phyloP scores from a whole-genome alignment of 805 yeast species.

The Kuraishia molischiana region DNA sequence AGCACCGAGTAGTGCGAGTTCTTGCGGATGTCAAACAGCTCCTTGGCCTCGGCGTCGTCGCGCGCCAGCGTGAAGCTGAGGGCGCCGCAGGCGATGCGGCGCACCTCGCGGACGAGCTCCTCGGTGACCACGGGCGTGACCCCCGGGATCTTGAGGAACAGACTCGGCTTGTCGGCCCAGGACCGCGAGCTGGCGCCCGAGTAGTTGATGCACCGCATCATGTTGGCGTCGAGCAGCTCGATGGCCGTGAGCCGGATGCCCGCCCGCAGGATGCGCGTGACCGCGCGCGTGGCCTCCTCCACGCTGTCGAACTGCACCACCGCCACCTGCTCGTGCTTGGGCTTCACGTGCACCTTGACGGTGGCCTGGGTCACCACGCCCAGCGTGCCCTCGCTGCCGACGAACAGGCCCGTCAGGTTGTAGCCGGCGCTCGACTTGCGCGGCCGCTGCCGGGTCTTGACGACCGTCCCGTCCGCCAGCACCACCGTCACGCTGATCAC shows the following conservation, averaged over 20 bases:
- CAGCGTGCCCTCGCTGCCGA: slow-evolving; percentile 62
- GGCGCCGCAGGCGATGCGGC: slow-evolving; percentile 33
- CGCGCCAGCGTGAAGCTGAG: slow-evolving; percentile 44
- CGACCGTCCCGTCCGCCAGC: slow-evolving; percentile 58
- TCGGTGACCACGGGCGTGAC: slow-evolving; percentile 23
- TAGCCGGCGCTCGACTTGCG: slow-evolving; percentile 64
- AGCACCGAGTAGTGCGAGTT: slow-evolving; percentile 44
- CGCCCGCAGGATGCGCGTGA: slow-evolving; percentile 39
- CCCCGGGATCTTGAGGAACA: slow-evolving; percentile 25
- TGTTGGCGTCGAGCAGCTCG: slow-evolving; percentile 51
- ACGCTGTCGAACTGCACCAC: slow-evolving; percentile 55
- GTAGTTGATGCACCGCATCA: slow-evolving; percentile 49
- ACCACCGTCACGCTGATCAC: slow-evolving; percentile 53
- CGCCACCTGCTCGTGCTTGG: slow-evolving; percentile 46
- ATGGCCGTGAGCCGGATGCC: slow-evolving; percentile 57
- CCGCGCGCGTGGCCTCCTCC: slow-evolving; percentile 54
- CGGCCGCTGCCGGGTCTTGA: slow-evolving; percentile 57
- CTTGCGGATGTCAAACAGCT: slow-evolving; percentile 60
- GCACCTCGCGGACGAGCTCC: slow-evolving; percentile 33
- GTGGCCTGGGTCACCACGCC: slow-evolving; percentile 64
- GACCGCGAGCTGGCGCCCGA: slow-evolving; percentile 36
- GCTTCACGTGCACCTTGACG: slow-evolving; percentile 46
- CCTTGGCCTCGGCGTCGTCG: slow-evolving; percentile 43
- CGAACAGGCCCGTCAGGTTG: slow-evolving; percentile 49
- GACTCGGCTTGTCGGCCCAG: slow-evolving; percentile 52